Percentiles rank a stretch among this genome's conserved stretches.
Conservation (phyloP, 176 grass and related monocot species). For the barley (Hordeum vulgare) region DNA sequence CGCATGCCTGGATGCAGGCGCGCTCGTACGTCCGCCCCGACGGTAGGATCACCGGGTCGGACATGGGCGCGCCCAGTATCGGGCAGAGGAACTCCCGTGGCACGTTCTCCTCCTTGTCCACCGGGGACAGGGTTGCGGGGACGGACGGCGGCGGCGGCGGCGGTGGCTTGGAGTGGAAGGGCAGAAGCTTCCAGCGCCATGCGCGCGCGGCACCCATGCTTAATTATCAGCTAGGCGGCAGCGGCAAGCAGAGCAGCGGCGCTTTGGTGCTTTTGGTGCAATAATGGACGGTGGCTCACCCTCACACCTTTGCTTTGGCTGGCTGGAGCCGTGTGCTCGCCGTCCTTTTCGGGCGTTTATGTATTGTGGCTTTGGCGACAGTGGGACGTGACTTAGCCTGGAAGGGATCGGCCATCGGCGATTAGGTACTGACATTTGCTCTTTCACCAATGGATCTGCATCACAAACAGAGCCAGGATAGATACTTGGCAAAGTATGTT, state of each 20-base stretch:
- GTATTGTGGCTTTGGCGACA: background rate
- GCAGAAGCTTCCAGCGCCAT: constrained; percentile 41
- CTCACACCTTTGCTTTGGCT: background rate
- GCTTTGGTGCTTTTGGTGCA: constrained; percentile 9
- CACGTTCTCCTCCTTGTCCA: background rate
- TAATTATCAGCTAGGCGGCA: background rate
- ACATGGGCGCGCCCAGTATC: background rate
- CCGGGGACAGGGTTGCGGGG: background rate
- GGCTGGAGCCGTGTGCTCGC: constrained; percentile 4
- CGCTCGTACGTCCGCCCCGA: constrained; percentile 6
- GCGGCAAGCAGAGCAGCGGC: background rate
- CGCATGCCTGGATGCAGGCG: background rate
- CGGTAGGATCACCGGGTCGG: background rate
- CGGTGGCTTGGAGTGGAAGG: constrained; percentile 14
- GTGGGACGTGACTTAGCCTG: constrained; percentile 28
- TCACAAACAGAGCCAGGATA: background rate
- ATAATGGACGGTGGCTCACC: constrained; percentile 25
- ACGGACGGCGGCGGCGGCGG: background rate
- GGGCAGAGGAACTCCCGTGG: background rate
- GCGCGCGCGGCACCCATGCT: constrained; percentile 33
- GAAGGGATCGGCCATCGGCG: constrained; percentile 22
- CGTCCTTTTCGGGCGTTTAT: background rate
- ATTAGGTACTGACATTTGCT: background rate
- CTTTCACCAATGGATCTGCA: background rate
- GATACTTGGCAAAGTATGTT: background rate